phyloP scores from a whole-genome alignment of 225 moss, liverwort and hornwort species.

The Bryoerythrophyllum caledonicum region DNA sequence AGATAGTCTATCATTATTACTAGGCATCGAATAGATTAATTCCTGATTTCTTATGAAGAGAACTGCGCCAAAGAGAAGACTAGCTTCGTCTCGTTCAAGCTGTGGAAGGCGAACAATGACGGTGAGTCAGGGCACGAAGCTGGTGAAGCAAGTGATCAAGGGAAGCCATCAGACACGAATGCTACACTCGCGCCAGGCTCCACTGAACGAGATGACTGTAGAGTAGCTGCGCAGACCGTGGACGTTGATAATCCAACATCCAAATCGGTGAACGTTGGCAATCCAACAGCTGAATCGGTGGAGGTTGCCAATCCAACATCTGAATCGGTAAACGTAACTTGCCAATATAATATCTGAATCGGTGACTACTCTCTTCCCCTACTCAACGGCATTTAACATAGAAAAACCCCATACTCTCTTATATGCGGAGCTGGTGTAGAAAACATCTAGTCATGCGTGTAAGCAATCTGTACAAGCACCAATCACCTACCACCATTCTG shows the following conservation, averaged over 20 bases:
- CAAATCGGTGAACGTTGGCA: slow-evolving; percentile 7
- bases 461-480: no score
- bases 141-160: slow-evolving; percentile 20
- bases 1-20: no score
- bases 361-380: slow-evolving; percentile 18
- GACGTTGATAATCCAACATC: slow-evolving; percentile 10
- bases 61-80: slow-evolving; percentile 41
- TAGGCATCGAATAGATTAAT: no score
- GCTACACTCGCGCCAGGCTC: background rate
- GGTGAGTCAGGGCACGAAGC: slow-evolving; percentile 26
- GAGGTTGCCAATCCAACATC: slow-evolving; percentile 13
- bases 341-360: slow-evolving; percentile 20
- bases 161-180: slow-evolving; percentile 1
- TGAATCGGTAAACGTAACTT: slow-evolving; percentile 1
- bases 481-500: no score
- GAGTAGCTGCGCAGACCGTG: slow-evolving; percentile 6
- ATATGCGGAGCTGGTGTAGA: no score
- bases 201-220: slow-evolving; percentile 9
- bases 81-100: slow-evolving; percentile 53
- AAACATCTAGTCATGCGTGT: no score
- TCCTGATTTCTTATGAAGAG: slow-evolving; percentile 24
- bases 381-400: background rate
- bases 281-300: slow-evolving; percentile 16
- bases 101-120: slow-evolving; percentile 55
- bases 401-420: no score